Conservation (phyloP, 2,329 filamentous ascomycete genomes). For the Coniochaeta prunicola region DNA sequence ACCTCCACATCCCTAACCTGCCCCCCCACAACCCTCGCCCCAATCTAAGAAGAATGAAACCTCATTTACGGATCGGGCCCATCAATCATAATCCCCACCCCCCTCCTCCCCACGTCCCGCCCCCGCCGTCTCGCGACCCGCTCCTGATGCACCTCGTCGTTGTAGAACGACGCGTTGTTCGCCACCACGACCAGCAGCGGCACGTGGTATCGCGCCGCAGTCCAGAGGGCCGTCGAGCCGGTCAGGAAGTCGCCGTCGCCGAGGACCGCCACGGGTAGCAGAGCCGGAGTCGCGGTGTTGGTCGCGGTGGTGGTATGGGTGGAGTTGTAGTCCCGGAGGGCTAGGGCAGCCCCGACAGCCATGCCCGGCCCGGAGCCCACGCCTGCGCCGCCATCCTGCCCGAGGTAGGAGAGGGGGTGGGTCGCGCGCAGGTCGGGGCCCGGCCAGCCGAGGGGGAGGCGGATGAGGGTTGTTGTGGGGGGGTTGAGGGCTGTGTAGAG, state of each 20-base stretch:
- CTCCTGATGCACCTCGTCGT: slow-evolving; percentile 7
- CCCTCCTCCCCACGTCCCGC: slow-evolving; percentile 2
- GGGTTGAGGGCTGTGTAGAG: background rate
- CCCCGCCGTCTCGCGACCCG: background rate
- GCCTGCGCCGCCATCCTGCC: slow-evolving; percentile 4
- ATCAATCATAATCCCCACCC: slow-evolving; percentile 3
- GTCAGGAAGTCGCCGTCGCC: slow-evolving; percentile 7
- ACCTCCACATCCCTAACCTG: too few species aligned
- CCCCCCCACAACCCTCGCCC: too few species aligned
- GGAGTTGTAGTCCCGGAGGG: background rate
- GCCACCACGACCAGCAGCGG: slow-evolving; percentile 1
- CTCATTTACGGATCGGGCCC: too few species aligned
- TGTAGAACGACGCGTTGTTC: slow-evolving; percentile 7
- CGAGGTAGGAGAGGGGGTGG: slow-evolving; percentile 3
- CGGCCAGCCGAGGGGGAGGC: slow-evolving; percentile 4
- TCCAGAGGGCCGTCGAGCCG: slow-evolving; percentile 5
- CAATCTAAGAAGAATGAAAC: too few species aligned
- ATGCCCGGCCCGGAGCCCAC: slow-evolving; percentile 2
- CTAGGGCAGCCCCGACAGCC: slow-evolving; percentile 3
- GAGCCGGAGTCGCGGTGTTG: too few species aligned
- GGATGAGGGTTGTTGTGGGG: slow-evolving; percentile 2
- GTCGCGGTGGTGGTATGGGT: too few species aligned
- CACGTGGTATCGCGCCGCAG: slow-evolving; percentile 2
- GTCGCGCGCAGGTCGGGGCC: slow-evolving; percentile 1
- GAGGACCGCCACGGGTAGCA: slow-evolving; percentile 3